These are phyloP conservation scores for Aspergillus eucalypticola DNA, from an alignment of 2,329 filamentous ascomycete species.

Conservation along the genomic window DNA sequence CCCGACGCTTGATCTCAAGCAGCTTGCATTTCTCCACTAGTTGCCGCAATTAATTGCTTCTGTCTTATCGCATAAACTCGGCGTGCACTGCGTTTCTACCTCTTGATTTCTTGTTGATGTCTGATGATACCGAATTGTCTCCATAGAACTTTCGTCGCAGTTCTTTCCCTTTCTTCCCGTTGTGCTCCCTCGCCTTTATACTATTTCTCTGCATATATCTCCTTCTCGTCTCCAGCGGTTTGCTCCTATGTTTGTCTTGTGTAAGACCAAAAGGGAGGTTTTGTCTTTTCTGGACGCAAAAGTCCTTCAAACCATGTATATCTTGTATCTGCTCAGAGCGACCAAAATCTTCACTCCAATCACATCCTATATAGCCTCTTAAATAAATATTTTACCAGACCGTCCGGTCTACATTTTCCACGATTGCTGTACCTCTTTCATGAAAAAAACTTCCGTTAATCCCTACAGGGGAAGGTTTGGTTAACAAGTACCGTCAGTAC, in stretches of 20 bases:
- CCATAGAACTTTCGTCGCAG: constrained; percentile 18
- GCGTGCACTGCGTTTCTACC: constrained; percentile 14
- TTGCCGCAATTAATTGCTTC: constrained; percentile 20
- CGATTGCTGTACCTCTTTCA: no score
- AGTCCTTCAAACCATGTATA: neutral
- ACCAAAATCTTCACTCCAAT: neutral
- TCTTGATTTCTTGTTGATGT: constrained; percentile 10
- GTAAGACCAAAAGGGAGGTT: neutral
- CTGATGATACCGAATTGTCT: constrained; percentile 18
- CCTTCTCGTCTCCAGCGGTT: neutral
- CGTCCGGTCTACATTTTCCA: no score
- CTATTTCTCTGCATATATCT: neutral
- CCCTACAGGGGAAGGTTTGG: no score
- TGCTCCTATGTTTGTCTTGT: neutral
- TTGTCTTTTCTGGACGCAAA: neutral
- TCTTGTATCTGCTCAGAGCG: neutral
- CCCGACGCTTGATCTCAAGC: constrained; percentile 1
- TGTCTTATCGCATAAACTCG: constrained; percentile 25
- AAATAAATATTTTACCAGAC: no score
- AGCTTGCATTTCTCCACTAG: constrained; percentile 14
- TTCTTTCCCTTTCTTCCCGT: neutral
- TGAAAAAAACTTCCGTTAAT: no score
- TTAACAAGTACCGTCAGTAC: neutral
- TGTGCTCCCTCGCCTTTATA: neutral
- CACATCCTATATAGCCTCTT: no score